These are phyloP conservation scores for Leishmania braziliensis DNA, from an alignment of 208 protist species.

Conservation along the genomic window DNA sequence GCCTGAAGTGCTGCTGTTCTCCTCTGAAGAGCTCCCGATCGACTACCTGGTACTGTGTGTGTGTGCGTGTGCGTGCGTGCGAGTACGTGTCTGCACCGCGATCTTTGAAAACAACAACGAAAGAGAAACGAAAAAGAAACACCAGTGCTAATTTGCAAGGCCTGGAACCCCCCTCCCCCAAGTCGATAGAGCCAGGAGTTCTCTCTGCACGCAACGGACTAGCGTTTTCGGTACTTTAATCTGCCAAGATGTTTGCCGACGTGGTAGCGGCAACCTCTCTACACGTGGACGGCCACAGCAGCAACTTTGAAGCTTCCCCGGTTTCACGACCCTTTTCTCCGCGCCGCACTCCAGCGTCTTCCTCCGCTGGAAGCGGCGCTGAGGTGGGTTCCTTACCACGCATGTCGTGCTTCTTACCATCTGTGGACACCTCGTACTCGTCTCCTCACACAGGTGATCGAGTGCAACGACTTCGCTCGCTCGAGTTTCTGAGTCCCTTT, in stretches of 20 bases:
- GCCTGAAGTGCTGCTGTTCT: background rate
- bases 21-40: background rate
- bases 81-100: background rate
- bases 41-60: no score
- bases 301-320: background rate
- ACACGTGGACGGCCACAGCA: background rate
- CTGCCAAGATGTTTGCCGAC: slow-evolving; percentile 17
- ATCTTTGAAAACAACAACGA: background rate
- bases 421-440: background rate
- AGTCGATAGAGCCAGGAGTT: background rate
- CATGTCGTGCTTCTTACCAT: background rate
- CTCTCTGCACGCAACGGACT: background rate
- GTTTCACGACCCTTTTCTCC: background rate
- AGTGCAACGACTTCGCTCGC: background rate
- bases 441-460: slow-evolving; percentile 17
- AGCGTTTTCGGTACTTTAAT: background rate
- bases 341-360: background rate
- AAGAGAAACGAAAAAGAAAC: background rate
- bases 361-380: background rate
- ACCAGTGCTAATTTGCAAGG: background rate
- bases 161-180: background rate
- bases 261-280: slow-evolving; percentile 16
- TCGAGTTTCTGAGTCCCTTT: slow-evolving; percentile 22
- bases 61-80: no score
- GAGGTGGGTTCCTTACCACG: background rate